Evolutionary conservation across 768 basidiomycete species (phyloP).

Genomic region (Suillus americanus): DNA sequence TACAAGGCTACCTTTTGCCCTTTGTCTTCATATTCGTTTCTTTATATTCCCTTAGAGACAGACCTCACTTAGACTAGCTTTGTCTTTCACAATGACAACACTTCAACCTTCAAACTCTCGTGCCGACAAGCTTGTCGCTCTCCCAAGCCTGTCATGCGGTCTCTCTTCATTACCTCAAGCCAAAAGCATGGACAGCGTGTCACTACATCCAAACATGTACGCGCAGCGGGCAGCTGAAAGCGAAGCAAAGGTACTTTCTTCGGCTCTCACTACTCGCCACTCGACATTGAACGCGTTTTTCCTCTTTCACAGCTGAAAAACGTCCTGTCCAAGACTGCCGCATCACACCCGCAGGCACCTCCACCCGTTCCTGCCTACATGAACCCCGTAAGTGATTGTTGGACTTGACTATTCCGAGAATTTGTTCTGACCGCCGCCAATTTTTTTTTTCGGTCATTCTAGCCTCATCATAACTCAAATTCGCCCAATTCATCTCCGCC

Average conservation of each 20-base stretch:
- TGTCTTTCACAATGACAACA: constrained; percentile 34
- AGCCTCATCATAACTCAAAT: constrained; percentile 39
- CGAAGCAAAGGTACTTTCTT: constrained; percentile 63
- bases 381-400: constrained; percentile 35
- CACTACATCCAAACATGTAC: constrained; percentile 71
- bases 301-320: constrained; percentile 50
- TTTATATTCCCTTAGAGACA: constrained; percentile 14
- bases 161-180: constrained; percentile 72
- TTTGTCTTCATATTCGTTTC: constrained; percentile 9
- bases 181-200: constrained; percentile 63
- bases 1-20: background rate
- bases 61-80: constrained; percentile 8
- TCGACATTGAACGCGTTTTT: constrained; percentile 12
- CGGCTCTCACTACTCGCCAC: background rate
- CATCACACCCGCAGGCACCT: constrained; percentile 34
- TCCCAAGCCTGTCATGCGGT: constrained; percentile 70
- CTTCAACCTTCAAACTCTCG: constrained; percentile 33
- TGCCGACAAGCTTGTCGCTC: constrained; percentile 58
- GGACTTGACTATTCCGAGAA: background rate
- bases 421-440: constrained; percentile 11
- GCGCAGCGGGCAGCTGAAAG: constrained; percentile 67
- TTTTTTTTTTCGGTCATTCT: constrained; percentile 8
- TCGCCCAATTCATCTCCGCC: constrained; percentile 41
- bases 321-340: constrained; percentile 54
- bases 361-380: constrained; percentile 33